Evolutionary conservation across 2,329 filamentous ascomycete species (phyloP).

Genomic region (Dactylella cylindrospora): DNA sequence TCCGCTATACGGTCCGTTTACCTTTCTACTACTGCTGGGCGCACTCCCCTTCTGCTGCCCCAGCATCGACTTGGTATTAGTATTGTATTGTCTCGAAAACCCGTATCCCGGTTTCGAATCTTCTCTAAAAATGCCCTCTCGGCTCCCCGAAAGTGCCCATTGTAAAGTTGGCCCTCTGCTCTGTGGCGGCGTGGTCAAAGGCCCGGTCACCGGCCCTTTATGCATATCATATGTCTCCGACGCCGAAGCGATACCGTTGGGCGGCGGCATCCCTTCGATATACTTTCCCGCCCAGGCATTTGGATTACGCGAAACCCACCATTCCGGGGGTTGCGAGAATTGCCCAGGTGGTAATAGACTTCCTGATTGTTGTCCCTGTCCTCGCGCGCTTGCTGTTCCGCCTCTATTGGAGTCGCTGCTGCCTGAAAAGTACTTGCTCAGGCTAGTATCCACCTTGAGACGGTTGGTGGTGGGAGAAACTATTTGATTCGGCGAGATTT

Average conservation of each 20-base stretch:
- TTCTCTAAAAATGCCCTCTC: slow-evolving; percentile 15
- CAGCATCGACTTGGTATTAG: too few species aligned
- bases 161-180: too few species aligned
- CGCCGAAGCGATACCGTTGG: neutral
- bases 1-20: neutral
- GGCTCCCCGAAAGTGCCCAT: too few species aligned
- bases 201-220: too few species aligned
- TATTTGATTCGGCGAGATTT: too few species aligned
- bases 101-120: slow-evolving; percentile 8
- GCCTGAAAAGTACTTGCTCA: slow-evolving; percentile 1
- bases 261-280: slow-evolving; percentile 7
- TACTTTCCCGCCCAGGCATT: slow-evolving; percentile 7
- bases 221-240: too few species aligned
- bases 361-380: too few species aligned
- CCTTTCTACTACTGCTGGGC: slow-evolving; percentile 5
- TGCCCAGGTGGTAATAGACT: slow-evolving; percentile 5
- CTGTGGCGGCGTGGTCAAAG: too few species aligned
- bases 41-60: neutral
- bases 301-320: too few species aligned
- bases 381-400: slow-evolving; percentile 1
- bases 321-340: slow-evolving; percentile 5
- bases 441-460: slow-evolving; percentile 10
- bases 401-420: neutral
- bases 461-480: too few species aligned
- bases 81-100: neutral